Evolutionary conservation across 2,329 filamentous ascomycete genomes (phyloP).

Genomic region (Cadophora malorum): DNA sequence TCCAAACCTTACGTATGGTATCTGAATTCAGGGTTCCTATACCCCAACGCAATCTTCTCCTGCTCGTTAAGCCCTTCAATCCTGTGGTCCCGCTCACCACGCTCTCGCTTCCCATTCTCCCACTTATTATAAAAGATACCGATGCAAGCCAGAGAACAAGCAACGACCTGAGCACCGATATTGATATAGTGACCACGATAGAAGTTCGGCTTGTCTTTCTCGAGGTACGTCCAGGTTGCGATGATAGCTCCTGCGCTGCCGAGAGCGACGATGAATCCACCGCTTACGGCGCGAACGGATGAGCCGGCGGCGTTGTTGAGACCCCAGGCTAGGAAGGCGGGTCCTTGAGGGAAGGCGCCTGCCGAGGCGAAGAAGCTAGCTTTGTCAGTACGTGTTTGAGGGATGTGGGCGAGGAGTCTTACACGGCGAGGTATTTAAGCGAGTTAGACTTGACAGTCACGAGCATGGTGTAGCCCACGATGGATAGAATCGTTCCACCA

Average conservation of each 20-base stretch:
- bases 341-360: conserved; percentile 54
- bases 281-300: conserved; percentile 47
- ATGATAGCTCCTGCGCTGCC: conserved; percentile 53
- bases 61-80: conserved; percentile 49
- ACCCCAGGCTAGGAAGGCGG: conserved; percentile 53
- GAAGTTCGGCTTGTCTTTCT: conserved; percentile 45
- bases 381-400: neutral
- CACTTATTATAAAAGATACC: conserved; percentile 52
- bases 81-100: conserved; percentile 49
- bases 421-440: conserved; percentile 49
- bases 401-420: neutral
- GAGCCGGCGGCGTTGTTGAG: conserved; percentile 55
- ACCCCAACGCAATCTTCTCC: conserved; percentile 50
- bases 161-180: conserved; percentile 48
- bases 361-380: conserved; percentile 49
- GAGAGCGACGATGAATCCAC: conserved; percentile 43
- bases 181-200: conserved; percentile 52
- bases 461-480: conserved; percentile 48
- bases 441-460: conserved; percentile 43
- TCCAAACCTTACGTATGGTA: conserved; percentile 45
- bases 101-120: conserved; percentile 52
- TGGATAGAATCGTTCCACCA: conserved; percentile 43
- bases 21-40: conserved; percentile 53
- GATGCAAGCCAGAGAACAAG: conserved; percentile 45
- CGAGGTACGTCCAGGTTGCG: conserved; percentile 53